Base-by-base conservation (phyloP, 2,329 filamentous ascomycete species). In the Alternaria longipes region DNA sequence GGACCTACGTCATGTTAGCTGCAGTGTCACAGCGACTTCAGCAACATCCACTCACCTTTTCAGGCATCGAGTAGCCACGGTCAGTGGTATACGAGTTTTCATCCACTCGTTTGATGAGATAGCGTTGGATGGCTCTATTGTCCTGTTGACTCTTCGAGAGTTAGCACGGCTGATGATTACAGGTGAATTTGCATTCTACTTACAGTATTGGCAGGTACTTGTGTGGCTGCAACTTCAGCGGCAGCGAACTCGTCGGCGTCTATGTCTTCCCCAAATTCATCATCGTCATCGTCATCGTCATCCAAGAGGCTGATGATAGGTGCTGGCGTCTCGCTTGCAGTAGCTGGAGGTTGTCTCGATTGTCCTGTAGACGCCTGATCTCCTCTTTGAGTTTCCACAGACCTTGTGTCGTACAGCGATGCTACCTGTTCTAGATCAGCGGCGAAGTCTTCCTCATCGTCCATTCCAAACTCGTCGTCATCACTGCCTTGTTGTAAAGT, bases 81-180 rank as follows among this genome's bases (percentile, higher is more conserved):
- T 86, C 83, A 77, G 90, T 87, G 60, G 82, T 81, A 78, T 92
- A 97, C 46, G 89, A 84, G 69, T 86, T 87, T 63, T 91, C 87
- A 62, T 91, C 81, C 67, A 94, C 87, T 74, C 90, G 88, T 67
- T 89, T 90, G 70, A 97, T 86, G 65, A 94, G 83, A 81, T 97
- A 97, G 68, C 94, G 90, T 80, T 97, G 93, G 73, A 97, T 96
- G 49, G 90, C 87, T 81, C 88, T 90, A 69, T 85, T 82, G 77
- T 89, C 91, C 76, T 76, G 83, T 86, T 80, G 85, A 87, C 90
- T 91, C 86, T 83, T 82, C 78, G 81, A 80, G 76, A 81, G 83
- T 94, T 89, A 93, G 91, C 82, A 84, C 63, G 72, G 60, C 56
- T 65, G 62, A 49, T 66, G 64, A 67, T 65, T 58, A 64, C 57